Evolutionary conservation across 768 basidiomycete genomes (phyloP).

Genomic region (Psilocybe subaeruginosa): DNA sequence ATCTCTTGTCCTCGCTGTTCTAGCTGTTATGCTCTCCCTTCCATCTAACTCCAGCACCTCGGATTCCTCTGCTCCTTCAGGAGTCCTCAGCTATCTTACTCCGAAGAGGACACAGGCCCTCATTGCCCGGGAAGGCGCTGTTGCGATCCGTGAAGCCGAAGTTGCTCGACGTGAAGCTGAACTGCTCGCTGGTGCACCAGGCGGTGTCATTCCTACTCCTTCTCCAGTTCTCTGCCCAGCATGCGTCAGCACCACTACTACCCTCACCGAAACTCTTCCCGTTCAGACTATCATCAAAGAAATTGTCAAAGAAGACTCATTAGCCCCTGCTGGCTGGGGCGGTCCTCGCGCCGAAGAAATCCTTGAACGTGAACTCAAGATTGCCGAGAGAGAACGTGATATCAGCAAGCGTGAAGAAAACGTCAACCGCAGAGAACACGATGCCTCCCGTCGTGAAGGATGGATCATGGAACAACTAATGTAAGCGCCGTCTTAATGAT

Average conservation of each 20-base stretch:
- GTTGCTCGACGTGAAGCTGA: slow-evolving; percentile 90
- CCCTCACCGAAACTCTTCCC: slow-evolving; percentile 58
- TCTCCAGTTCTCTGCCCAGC: slow-evolving; percentile 57
- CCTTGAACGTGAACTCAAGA: slow-evolving; percentile 82
- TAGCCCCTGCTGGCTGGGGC: slow-evolving; percentile 83
- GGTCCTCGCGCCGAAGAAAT: slow-evolving; percentile 78
- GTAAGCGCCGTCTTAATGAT: slow-evolving; percentile 45
- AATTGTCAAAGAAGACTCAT: slow-evolving; percentile 79
- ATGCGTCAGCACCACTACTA: slow-evolving; percentile 55
- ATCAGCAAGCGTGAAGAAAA: slow-evolving; percentile 85
- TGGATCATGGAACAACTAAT: slow-evolving; percentile 96
- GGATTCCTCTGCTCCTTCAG: slow-evolving; percentile 44
- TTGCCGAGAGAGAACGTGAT: slow-evolving; percentile 84
- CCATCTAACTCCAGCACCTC: slow-evolving; percentile 52
- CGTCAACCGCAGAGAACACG: slow-evolving; percentile 85
- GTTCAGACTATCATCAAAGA: slow-evolving; percentile 87
- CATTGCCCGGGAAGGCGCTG: slow-evolving; percentile 75
- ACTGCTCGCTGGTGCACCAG: slow-evolving; percentile 79
- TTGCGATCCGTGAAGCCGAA: slow-evolving; percentile 84
- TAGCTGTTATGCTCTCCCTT: slow-evolving; percentile 90
- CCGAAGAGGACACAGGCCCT: slow-evolving; percentile 85
- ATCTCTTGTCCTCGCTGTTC: slow-evolving; percentile 82
- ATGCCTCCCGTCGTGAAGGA: slow-evolving; percentile 81
- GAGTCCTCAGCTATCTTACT: slow-evolving; percentile 74
- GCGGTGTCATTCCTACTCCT: slow-evolving; percentile 68